These are phyloP conservation scores for Aspergillus japonicus DNA, from an alignment of 2,329 filamentous ascomycete species.

Conservation along the genomic window DNA sequence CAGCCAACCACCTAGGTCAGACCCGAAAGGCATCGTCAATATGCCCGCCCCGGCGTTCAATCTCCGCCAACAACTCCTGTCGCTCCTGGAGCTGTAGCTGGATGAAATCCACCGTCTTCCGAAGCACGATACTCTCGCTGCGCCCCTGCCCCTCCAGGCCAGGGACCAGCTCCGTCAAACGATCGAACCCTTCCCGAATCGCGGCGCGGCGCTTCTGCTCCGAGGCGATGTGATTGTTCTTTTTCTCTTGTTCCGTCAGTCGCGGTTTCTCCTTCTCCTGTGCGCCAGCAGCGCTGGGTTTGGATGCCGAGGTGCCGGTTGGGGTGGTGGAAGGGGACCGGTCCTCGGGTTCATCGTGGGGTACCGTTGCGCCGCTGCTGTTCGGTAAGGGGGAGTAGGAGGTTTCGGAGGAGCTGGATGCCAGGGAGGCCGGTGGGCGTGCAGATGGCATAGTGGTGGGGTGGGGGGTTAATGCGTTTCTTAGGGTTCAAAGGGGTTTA, in stretches of 20 bases:
- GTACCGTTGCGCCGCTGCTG: conserved; percentile 22
- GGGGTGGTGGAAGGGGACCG: conserved; percentile 37
- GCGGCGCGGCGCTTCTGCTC: conserved; percentile 66
- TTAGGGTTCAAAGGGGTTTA: neutral
- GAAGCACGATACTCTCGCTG: conserved; percentile 81
- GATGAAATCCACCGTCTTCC: conserved; percentile 67
- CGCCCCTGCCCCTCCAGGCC: conserved; percentile 79
- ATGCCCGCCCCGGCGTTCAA: conserved; percentile 59
- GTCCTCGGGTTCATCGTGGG: conserved; percentile 31
- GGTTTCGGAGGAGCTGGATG: conserved; percentile 26
- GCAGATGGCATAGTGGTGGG: conserved; percentile 26
- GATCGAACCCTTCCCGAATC: conserved; percentile 81
- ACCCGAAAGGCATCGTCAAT: conserved; percentile 46
- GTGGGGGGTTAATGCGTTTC: neutral
- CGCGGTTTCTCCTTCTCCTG: conserved; percentile 58
- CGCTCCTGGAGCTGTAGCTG: conserved; percentile 60
- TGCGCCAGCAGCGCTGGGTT: conserved; percentile 19
- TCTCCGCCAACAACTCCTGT: conserved; percentile 56
- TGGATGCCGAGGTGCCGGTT: conserved; percentile 24
- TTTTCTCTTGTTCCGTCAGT: conserved; percentile 69
- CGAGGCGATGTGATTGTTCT: conserved; percentile 70
- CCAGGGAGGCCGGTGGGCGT: conserved; percentile 21
- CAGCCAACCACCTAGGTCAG: conserved; percentile 7
- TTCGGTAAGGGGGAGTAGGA: conserved; percentile 23
- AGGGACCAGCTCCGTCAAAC: conserved; percentile 75